phyloP scores from a whole-genome alignment of 106 monocot species.

The Dioscorea zingiberensis region DNA sequence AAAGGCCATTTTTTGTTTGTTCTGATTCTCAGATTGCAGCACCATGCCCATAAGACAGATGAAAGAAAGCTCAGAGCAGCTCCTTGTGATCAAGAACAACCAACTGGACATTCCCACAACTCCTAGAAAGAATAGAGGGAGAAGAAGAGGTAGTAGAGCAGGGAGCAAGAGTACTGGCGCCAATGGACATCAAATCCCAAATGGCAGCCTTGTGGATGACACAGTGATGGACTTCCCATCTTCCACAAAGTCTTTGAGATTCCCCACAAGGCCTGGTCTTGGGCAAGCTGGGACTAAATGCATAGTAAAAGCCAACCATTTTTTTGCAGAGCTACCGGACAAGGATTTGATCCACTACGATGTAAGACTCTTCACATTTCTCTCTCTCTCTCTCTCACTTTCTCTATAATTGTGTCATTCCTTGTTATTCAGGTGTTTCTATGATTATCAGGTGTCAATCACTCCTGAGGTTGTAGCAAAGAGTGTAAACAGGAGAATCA shows the following conservation, averaged over 20 bases:
- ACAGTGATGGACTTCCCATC: conserved; percentile 23
- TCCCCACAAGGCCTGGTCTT: conserved; percentile 37
- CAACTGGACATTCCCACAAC: conserved; percentile 9
- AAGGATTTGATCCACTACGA: conserved; percentile 48
- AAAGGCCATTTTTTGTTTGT: no score
- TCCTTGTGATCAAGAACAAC: conserved; percentile 33
- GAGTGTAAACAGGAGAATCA: conserved; percentile 25
- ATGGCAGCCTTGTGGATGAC: conserved; percentile 2
- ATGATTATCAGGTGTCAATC: conserved; percentile 24
- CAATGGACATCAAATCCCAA: background rate
- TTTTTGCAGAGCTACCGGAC: conserved; percentile 34
- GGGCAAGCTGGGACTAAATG: conserved; percentile 34
- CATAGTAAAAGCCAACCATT: conserved; percentile 48
- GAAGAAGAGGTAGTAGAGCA: conserved; percentile 18
- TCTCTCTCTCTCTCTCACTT: background rate
- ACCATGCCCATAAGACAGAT: conserved; percentile 38
- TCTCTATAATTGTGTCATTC: background rate
- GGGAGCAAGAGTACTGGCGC: conserved; percentile 1
- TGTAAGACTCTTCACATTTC: conserved; percentile 13
- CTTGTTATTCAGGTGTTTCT: background rate
- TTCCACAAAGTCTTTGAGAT: conserved; percentile 29
- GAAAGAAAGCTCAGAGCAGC: conserved; percentile 34
- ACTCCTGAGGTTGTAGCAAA: conserved; percentile 17
- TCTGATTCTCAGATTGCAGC: no score
- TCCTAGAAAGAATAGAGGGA: conserved; percentile 12